Percentiles rank a stretch among this genome's conserved stretches.
Conservation (phyloP, 441 rosid species). For the Daphne laureola region DNA sequence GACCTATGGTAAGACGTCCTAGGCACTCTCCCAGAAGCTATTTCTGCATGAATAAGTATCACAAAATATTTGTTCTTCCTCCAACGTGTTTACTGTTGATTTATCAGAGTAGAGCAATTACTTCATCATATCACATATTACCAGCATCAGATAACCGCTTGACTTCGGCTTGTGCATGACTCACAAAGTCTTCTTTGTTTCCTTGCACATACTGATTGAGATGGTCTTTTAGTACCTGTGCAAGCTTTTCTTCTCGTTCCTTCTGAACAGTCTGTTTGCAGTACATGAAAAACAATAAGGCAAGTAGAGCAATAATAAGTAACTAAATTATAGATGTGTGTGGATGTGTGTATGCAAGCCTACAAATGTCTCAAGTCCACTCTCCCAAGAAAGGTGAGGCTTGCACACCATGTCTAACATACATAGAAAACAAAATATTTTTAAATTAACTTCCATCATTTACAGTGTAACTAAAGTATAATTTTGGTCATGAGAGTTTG, state of each 20-base stretch:
- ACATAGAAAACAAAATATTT: too few species aligned
- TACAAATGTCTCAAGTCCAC: too few species aligned
- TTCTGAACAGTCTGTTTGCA: constrained; percentile 83
- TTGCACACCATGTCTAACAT: too few species aligned
- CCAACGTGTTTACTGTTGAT: background rate
- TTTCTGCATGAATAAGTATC: background rate
- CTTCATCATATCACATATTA: constrained; percentile 12
- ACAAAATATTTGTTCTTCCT: background rate
- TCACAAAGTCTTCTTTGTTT: constrained; percentile 59
- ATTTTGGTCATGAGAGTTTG: too few species aligned
- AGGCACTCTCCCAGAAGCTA: background rate
- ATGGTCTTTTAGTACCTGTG: constrained; percentile 53
- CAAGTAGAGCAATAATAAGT: background rate
- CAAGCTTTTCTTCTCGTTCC: constrained; percentile 95
- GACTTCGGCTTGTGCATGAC: constrained; percentile 75
- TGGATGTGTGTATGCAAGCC: too few species aligned
- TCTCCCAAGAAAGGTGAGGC: too few species aligned
- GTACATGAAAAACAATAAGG: constrained; percentile 11
- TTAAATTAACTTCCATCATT: too few species aligned
- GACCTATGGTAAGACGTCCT: too few species aligned
- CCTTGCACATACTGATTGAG: constrained; percentile 69
- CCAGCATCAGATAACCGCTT: constrained; percentile 84
- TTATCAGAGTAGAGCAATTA: background rate
- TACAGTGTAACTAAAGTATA: too few species aligned
- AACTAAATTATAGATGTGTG: too few species aligned